phyloP scores from a whole-genome alignment of 2,329 filamentous ascomycete genomes.

The Stemphylium lycopersici region DNA sequence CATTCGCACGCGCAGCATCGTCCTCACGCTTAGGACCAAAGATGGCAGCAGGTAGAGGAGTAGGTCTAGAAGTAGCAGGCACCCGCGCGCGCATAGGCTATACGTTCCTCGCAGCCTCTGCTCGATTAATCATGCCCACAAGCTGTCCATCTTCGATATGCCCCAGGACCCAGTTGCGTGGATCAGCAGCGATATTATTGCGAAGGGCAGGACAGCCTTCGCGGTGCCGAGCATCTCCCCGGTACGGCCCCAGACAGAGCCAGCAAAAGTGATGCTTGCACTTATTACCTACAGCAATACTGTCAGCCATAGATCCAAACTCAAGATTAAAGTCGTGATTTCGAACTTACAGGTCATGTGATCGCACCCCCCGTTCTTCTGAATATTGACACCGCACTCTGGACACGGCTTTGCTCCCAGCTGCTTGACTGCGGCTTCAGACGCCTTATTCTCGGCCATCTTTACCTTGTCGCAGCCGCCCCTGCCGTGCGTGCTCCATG shows the following conservation, averaged over 20 bases:
- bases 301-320: not conserved
- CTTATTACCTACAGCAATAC: conserved; percentile 1
- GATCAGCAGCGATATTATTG: conserved; percentile 19
- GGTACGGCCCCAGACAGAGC: conserved; percentile 21
- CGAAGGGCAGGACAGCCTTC: conserved; percentile 13
- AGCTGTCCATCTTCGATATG: conserved; percentile 11
- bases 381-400: conserved; percentile 30
- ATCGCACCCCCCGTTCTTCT: conserved; percentile 36
- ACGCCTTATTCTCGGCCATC: conserved; percentile 23
- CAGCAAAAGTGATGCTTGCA: conserved; percentile 35
- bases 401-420: conserved; percentile 39
- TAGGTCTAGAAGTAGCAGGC: too few relatives aligned
- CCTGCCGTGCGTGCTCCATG: conserved; percentile 19
- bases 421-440: conserved; percentile 18
- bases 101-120: not conserved
- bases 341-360: conserved; percentile 33
- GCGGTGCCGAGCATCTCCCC: conserved; percentile 6
- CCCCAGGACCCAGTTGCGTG: conserved; percentile 15
- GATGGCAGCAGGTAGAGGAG: too few relatives aligned
- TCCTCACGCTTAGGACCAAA: too few relatives aligned
- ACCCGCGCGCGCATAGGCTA: not conserved
- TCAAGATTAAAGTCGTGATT: too few relatives aligned
- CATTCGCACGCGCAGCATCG: too few relatives aligned
- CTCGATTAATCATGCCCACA: conserved; percentile 8
- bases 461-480: conserved; percentile 23